Conservation (phyloP, 2,329 filamentous ascomycete species). For the Nigrospora osmanthi region DNA sequence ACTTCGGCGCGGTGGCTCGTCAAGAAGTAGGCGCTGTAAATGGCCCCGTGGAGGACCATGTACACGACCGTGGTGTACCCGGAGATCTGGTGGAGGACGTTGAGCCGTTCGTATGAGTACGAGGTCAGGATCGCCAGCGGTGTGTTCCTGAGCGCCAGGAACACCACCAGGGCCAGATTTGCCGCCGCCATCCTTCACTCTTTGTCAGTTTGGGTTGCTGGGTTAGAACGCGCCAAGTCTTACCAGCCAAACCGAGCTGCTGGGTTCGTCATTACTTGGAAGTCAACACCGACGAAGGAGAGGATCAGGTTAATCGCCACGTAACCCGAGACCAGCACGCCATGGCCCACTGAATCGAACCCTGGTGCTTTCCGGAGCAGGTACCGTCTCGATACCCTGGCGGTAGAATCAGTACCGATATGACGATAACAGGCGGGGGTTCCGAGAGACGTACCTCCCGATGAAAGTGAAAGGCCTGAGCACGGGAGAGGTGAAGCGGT, state of each 20-base stretch:
- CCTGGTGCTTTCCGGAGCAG: conserved; percentile 23
- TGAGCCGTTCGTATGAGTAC: conserved; percentile 38
- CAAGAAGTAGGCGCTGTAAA: conserved; percentile 24
- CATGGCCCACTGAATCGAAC: conserved; percentile 30
- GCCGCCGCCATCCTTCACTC: conserved; percentile 32
- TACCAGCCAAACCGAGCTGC: conserved; percentile 23
- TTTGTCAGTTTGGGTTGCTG: conserved; percentile 1
- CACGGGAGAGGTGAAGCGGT: conserved; percentile 1
- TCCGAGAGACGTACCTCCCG: no score
- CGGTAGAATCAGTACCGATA: background rate
- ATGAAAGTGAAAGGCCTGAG: conserved; percentile 1
- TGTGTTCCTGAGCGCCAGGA: conserved; percentile 40
- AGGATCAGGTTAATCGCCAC: conserved; percentile 25
- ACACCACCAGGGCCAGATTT: conserved; percentile 36
- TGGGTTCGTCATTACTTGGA: conserved; percentile 13
- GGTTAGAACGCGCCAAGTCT: conserved; percentile 1
- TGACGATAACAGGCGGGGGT: no score
- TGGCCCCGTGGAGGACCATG: conserved; percentile 25
- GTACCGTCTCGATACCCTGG: conserved; percentile 7
- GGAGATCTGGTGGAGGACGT: conserved; percentile 35
- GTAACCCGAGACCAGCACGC: conserved; percentile 22
- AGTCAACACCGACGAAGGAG: conserved; percentile 19
- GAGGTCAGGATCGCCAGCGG: conserved; percentile 32
- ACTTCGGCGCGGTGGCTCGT: conserved; percentile 8
- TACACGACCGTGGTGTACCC: conserved; percentile 32